These are phyloP conservation scores for Apiospora pterosperma DNA, from an alignment of 2,329 filamentous ascomycete genomes.

Conservation along the genomic window DNA sequence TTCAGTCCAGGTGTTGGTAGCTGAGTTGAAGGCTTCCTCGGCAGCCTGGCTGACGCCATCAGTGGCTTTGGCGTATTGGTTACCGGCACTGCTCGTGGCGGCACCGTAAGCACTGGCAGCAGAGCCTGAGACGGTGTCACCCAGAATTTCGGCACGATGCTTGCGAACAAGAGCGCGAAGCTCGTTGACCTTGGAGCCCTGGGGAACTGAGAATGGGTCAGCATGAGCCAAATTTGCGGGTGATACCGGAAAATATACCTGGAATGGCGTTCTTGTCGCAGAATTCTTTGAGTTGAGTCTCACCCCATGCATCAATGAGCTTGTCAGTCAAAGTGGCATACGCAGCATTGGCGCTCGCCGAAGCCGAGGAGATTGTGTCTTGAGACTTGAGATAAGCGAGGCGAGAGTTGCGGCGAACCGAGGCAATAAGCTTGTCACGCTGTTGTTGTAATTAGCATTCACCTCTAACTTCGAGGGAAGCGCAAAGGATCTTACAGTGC, in stretches of 20 bases:
- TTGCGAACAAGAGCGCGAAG: conserved; percentile 86
- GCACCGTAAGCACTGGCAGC: conserved; percentile 63
- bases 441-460: conserved; percentile 12
- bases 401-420: conserved; percentile 86
- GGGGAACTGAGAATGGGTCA: conserved; percentile 85
- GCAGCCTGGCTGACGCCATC: conserved; percentile 60
- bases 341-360: conserved; percentile 64
- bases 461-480: conserved; percentile 14
- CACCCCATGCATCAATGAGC: conserved; percentile 86
- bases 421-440: conserved; percentile 85
- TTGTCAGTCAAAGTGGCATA: conserved; percentile 76
- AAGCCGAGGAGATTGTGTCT: conserved; percentile 56
- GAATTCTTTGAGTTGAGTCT: conserved; percentile 86
- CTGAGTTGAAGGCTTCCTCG: conserved; percentile 64
- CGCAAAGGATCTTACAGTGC: conserved; percentile 39
- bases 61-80: conserved; percentile 74
- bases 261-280: conserved; percentile 84
- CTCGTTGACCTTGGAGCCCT: conserved; percentile 88
- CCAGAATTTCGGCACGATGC: conserved; percentile 70
- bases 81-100: conserved; percentile 71
- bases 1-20: conserved; percentile 65
- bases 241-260: no score
- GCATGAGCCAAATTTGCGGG: not conserved
- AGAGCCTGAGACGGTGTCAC: conserved; percentile 58
- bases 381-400: conserved; percentile 69